These are phyloP conservation scores for Sisymbrium altissimum DNA, from an alignment of 345 rosid genomes.

Conservation along the genomic window DNA sequence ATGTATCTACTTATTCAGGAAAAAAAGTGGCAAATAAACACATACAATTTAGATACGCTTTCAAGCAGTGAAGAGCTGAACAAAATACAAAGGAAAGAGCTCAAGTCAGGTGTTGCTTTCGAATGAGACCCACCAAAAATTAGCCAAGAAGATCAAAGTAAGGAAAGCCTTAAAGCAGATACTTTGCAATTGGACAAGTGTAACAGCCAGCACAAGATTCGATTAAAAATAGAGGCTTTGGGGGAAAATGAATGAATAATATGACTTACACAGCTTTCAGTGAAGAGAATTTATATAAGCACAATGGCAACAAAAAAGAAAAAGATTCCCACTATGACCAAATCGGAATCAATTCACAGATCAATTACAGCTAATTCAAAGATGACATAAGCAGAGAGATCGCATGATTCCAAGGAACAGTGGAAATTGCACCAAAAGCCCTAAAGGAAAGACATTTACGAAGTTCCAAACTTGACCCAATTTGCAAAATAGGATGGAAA, in stretches of 20 bases:
- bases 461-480: neutral
- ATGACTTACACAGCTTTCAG: neutral
- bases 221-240: neutral
- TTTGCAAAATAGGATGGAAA: neutral
- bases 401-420: neutral
- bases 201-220: conserved; percentile 2
- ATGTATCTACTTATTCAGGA: neutral
- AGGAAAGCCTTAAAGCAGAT: neutral
- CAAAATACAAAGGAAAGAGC: neutral
- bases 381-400: neutral
- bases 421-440: neutral
- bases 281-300: neutral
- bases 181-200: neutral
- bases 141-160: neutral
- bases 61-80: neutral
- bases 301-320: neutral
- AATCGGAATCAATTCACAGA: neutral
- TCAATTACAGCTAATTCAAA: conserved; percentile 6
- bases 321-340: neutral
- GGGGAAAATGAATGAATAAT: neutral
- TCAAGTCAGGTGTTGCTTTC: neutral
- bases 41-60: neutral
- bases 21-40: neutral
- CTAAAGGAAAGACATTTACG: conserved; percentile 1
- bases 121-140: neutral